Conservation (phyloP, 495 filamentous ascomycete species). For the Aeminium ludgeri region DNA sequence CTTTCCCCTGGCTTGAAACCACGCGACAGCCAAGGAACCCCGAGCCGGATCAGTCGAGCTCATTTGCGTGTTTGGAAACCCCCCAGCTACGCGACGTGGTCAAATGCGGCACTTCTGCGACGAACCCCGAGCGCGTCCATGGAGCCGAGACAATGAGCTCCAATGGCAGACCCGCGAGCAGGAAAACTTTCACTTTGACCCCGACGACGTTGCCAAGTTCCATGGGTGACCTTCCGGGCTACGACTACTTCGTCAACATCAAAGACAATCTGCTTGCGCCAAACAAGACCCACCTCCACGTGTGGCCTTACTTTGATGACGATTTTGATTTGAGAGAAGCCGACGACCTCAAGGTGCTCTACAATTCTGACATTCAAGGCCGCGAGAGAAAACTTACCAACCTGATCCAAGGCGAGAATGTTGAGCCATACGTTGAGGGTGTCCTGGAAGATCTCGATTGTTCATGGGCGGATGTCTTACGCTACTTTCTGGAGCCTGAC, state of each 20-base stretch:
- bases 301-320: constrained; percentile 22
- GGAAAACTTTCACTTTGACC: neutral
- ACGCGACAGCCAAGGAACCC: neutral
- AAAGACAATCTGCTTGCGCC: constrained; percentile 19
- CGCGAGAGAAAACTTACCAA: constrained; percentile 4
- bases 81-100: neutral
- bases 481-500: constrained; percentile 11
- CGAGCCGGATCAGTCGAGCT: neutral
- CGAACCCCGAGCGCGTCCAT: neutral
- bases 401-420: constrained; percentile 8
- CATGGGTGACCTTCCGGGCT: constrained; percentile 8
- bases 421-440: constrained; percentile 11
- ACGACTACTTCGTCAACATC: constrained; percentile 15
- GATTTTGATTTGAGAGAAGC: constrained; percentile 9
- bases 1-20: neutral
- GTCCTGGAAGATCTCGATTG: constrained; percentile 20
- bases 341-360: constrained; percentile 10
- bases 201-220: neutral
- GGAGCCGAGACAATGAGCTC: neutral
- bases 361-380: constrained; percentile 6
- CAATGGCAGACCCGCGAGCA: neutral
- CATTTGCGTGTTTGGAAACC: constrained; percentile 5
- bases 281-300: constrained; percentile 18
- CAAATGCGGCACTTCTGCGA: neutral
- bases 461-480: constrained; percentile 17